A percentile compares a stretch with the other conserved stretches of the same genome.
phyloP scores from a whole-genome alignment of 768 basidiomycete genomes.

The Leucocoprinus birnbaumii region DNA sequence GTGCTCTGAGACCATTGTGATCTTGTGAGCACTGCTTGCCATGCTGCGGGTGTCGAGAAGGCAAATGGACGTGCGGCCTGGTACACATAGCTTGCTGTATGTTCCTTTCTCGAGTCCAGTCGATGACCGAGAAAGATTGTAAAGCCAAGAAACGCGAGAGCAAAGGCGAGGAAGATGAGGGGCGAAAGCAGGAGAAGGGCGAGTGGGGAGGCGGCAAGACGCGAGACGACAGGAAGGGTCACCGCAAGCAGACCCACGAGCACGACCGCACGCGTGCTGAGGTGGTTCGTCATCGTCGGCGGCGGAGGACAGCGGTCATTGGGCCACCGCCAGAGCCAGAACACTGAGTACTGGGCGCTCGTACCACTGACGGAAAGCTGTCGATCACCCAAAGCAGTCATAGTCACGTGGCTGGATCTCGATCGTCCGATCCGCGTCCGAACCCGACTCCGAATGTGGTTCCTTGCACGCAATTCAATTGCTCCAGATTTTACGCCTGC shows the following conservation, averaged over 20 bases:
- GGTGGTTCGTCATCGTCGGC: constrained; percentile 30
- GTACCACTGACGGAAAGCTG: no score
- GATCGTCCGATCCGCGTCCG: not conserved
- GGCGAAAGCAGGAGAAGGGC: constrained; percentile 64
- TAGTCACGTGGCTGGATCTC: constrained; percentile 8
- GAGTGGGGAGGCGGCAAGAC: constrained; percentile 65
- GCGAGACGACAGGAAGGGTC: constrained; percentile 49
- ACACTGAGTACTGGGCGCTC: no score
- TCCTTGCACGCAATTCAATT: no score
- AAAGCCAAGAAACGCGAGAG: constrained; percentile 47
- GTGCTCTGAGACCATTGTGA: constrained; percentile 86
- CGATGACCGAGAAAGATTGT: constrained; percentile 55
- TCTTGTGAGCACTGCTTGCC: constrained; percentile 86
- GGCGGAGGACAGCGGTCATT: not conserved
- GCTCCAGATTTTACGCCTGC: not conserved
- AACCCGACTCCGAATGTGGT: no score
- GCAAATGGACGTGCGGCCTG: constrained; percentile 70
- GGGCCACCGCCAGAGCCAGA: no score
- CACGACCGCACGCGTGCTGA: constrained; percentile 51
- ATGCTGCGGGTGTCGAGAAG: constrained; percentile 92
- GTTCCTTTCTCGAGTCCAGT: constrained; percentile 46
- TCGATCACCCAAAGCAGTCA: not conserved
- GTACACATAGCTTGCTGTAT: constrained; percentile 34
- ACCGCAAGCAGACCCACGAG: constrained; percentile 57
- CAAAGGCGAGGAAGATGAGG: constrained; percentile 45